phyloP scores from a whole-genome alignment of 345 rosid species.

The Arabidopsis thaliana region DNA sequence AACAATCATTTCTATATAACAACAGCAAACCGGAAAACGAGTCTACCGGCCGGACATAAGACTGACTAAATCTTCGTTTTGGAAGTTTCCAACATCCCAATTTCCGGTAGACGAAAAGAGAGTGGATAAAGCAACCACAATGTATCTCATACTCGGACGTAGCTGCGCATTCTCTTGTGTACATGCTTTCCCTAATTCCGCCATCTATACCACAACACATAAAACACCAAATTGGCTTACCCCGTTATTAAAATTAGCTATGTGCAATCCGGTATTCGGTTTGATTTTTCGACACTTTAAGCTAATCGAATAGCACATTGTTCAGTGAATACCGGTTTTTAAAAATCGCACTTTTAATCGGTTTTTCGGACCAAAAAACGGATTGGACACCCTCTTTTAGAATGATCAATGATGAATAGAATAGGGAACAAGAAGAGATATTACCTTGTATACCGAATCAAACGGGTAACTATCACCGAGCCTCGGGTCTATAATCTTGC shows the following conservation, averaged over 20 bases:
- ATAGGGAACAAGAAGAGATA: neutral
- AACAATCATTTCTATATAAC: constrained; percentile 16
- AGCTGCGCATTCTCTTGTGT: constrained; percentile 79
- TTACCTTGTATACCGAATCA: constrained; percentile 80
- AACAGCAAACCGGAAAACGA: neutral
- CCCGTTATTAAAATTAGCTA: no score
- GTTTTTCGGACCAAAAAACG: no score
- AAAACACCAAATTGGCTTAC: neutral
- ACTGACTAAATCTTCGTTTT: constrained; percentile 69
- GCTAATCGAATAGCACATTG: no score
- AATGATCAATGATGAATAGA: neutral
- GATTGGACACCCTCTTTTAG: neutral
- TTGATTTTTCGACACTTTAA: no score
- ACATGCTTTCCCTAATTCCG: constrained; percentile 86
- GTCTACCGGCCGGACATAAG: constrained; percentile 84
- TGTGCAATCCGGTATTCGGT: no score
- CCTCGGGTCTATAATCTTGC: constrained; percentile 69
- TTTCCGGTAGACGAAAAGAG: constrained; percentile 84
- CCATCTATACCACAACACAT: constrained; percentile 63
- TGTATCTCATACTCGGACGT: constrained; percentile 87
- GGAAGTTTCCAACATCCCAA: constrained; percentile 76
- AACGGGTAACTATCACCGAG: constrained; percentile 75
- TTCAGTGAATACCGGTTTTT: no score
- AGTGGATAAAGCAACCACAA: constrained; percentile 86
- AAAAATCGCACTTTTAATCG: no score